Evolutionary conservation across 352 stramenopile species (phyloP), one percentile per base, ranked within the genome.

Genomic region (Phytophthora boehmeriae): DNA sequence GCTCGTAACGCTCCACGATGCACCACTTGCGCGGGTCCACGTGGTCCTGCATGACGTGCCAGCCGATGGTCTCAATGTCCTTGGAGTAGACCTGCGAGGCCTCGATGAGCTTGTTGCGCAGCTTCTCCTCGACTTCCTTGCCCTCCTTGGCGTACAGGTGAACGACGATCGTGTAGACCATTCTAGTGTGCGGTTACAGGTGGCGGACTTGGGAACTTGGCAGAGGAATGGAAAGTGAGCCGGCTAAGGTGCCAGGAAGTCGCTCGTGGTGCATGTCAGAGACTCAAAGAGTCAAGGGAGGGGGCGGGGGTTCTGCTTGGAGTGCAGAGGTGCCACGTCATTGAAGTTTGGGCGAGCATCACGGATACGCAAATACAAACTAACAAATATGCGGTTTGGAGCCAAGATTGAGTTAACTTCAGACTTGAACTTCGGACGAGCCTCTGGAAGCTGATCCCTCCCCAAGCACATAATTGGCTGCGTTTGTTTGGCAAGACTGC

Each of bases 141-240:
- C 67, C 67, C 23, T 75, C 67, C 67, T 75, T 75, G 48, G 67
- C 62, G 43, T 71, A 62, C 19, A 75, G 34, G 44, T 75, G 55
- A n/a, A 71, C 67, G 30, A 72, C 67, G 41, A 75, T 55, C 22
- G 67, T 75, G 67, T 66, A 75, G 42, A 75, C 67, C 62, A 75
- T 71, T 58, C 23, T 30, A 27, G 20, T 54, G 58, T 46, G 44
- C 11, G 4, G 2, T 44, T 4, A 17, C 4, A 17, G 38, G 13
- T 44, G 38, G 16, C 14, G 10, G 35, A 22, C 28, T 50, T 59
- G 52, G 36, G 52, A 58, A 55, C 53, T 68, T 68, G 60, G 54
- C 45, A 63, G 53, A 45, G 44, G 63, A 68, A 68, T 54, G 46
- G 48, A 59, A 68, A 68, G 60, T 68, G 60, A 61, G 51, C 35